Conservation (phyloP, 1,284 basidiomycete species). For the Bjerkandera adusta region DNA sequence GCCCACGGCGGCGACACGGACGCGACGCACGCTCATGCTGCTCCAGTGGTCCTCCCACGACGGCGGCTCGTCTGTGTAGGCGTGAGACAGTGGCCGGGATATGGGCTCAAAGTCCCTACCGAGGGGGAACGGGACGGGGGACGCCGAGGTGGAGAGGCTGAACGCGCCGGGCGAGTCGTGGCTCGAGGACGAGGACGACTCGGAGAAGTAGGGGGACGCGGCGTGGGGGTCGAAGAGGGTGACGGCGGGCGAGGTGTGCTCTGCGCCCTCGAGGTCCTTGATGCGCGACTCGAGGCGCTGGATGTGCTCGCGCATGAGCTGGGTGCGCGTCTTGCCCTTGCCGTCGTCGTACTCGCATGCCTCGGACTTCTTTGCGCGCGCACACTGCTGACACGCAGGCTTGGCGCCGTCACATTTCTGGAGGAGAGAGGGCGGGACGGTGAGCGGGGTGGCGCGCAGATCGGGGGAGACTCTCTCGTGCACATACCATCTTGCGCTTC, state of each 20-base stretch:
- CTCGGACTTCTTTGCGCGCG: constrained; percentile 39
- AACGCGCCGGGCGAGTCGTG: constrained; percentile 55
- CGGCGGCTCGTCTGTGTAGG: constrained; percentile 21
- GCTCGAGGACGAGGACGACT: constrained; percentile 62
- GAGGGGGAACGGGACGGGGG: constrained; percentile 48
- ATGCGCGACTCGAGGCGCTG: constrained; percentile 38
- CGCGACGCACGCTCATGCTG: constrained; percentile 22
- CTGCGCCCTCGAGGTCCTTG: constrained; percentile 40
- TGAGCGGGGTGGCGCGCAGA: constrained; percentile 3
- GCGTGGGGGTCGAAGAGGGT: constrained; percentile 38
- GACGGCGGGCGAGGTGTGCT: constrained; percentile 33
- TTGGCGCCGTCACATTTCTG: constrained; percentile 43
- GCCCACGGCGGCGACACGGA: neutral
- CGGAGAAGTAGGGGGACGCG: constrained; percentile 39
- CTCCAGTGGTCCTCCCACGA: constrained; percentile 26
- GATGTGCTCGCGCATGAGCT: constrained; percentile 44
- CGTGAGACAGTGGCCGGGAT: constrained; percentile 15
- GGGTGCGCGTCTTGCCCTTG: constrained; percentile 45
- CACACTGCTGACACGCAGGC: constrained; percentile 42
- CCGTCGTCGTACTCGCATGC: constrained; percentile 47
- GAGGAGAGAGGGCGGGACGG: neutral
- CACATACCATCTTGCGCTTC: constrained; percentile 74
- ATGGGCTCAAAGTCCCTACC: constrained; percentile 16
- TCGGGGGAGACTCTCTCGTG: constrained; percentile 7
- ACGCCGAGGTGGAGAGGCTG: constrained; percentile 57